A percentile compares a stretch with the other conserved stretches of the same genome.
phyloP scores from a whole-genome alignment of 495 filamentous ascomycete species.

The Penicillium paradoxum region DNA sequence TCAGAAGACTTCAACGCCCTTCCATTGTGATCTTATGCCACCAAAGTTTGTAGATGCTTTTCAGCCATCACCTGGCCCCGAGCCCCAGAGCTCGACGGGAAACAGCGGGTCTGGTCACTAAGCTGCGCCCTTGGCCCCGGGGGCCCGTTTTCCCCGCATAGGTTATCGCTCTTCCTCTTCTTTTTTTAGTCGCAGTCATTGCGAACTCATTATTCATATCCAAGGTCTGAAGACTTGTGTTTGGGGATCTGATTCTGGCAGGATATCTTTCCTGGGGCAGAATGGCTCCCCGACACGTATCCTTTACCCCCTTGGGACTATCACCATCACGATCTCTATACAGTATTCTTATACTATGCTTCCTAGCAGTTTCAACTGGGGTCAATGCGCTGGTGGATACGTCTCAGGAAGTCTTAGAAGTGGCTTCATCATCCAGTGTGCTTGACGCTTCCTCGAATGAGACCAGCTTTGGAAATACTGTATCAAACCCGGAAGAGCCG shows the following conservation, averaged over 20 bases:
- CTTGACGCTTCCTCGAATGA: conserved; percentile 3
- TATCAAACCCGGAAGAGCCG: conserved; percentile 1
- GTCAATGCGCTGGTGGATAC: conserved; percentile 30
- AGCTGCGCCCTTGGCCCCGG: not conserved
- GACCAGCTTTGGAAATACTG: conserved; percentile 9
- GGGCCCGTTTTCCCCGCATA: conserved; percentile 14
- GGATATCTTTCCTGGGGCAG: conserved; percentile 5
- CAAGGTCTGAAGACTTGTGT: conserved; percentile 5
- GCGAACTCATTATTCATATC: conserved; percentile 15
- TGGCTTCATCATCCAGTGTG: not conserved
- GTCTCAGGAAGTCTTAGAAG: conserved; percentile 22
- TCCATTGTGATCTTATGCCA: not conserved
- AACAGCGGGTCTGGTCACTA: conserved; percentile 16
- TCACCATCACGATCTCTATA: conserved; percentile 10
- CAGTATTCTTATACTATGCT: conserved; percentile 21
- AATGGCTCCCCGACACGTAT: conserved; percentile 14
- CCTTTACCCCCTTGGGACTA: conserved; percentile 10
- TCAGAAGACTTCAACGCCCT: not conserved
- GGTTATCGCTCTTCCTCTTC: not conserved
- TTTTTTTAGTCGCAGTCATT: not conserved
- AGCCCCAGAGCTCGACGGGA: not conserved
- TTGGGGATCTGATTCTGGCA: conserved; percentile 6
- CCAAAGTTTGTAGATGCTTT: not conserved
- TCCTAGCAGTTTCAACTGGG: conserved; percentile 15
- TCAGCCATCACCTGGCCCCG: not conserved